These are phyloP conservation scores for Rutstroemia sp. DNA, from an alignment of 2,329 filamentous ascomycete species.

Conservation along the genomic window DNA sequence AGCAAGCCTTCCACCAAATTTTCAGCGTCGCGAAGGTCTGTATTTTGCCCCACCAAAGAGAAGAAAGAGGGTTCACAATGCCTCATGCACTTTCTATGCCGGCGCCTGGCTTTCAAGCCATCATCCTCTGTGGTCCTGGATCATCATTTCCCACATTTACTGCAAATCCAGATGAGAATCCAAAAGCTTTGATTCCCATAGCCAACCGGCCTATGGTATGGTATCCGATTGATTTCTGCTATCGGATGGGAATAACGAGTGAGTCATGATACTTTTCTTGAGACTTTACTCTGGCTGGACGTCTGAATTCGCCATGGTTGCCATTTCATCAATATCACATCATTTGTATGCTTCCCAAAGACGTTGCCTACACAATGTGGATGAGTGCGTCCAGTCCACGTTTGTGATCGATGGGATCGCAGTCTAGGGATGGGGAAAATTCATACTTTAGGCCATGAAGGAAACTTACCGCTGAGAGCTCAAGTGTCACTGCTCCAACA, in stretches of 20 bases:
- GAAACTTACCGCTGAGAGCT: too few species aligned
- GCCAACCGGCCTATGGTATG: slow-evolving; percentile 85
- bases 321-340: too few species aligned
- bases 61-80: slow-evolving; percentile 39
- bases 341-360: too few species aligned
- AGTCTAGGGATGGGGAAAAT: too few species aligned
- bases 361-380: not conserved
- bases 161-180: slow-evolving; percentile 69
- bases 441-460: too few species aligned
- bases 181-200: slow-evolving; percentile 75
- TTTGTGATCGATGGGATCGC: too few species aligned
- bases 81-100: slow-evolving; percentile 69
- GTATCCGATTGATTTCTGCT: slow-evolving; percentile 82
- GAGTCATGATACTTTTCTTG: slow-evolving; percentile 26
- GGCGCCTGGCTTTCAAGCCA: slow-evolving; percentile 69
- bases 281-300: not conserved
- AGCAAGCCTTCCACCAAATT: not conserved
- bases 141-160: slow-evolving; percentile 79
- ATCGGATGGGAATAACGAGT: slow-evolving; percentile 72
- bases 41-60: not conserved
- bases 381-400: not conserved
- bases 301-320: not conserved
- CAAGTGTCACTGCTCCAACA: too few species aligned
- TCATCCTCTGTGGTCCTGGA: slow-evolving; percentile 77
- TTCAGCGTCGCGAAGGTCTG: slow-evolving; percentile 2